Base-by-base conservation (phyloP, 495 filamentous ascomycete genomes). In the Antarctomyces pellizariae region DNA sequence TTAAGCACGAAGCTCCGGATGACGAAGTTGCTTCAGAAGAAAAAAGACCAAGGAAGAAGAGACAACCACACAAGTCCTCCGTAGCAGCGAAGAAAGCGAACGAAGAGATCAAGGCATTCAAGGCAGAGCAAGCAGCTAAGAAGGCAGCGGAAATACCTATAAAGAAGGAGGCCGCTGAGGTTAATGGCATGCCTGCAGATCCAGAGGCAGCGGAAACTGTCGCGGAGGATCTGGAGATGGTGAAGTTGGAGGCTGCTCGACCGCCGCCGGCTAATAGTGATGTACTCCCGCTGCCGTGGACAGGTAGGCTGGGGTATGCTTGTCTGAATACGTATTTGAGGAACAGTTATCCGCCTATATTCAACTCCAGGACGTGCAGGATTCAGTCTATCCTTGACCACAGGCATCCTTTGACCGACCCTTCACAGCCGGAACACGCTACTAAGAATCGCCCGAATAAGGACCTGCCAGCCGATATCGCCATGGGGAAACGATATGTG, bases 301-400 rank as follows among this genome's bases (percentile, higher is more conserved):
- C 80, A 54, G 86, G 84, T 1, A 59, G 84, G 19, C 47, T 93
- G 32, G 83, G 84, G 24, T 92, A 86, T 59, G 83, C 82, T 13
- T 91, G 79, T 43, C 56, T 97, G 13, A 84, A 84, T 45, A 95
- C 83, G 0, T 93, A 97, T 46, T 65, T 97, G 2, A 75, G 86
- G 21, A 63, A 64, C 27, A 71, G 79, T 0, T 84, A 74, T 34
- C 77, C 79, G 9, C 68, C 84, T 0, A 67, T 93, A 6, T 95
- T 93, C 50, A 74, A 69, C 43, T 93, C 86, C 2, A 64, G 84
- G 13, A 92, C 83, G 1, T 92, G 80, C 43, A 76, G 83, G 23
- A 86, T 93, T 37, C 59, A 77, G 0, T 89, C 79, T 3, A 92
- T 92, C 20, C 46, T 92, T 4, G 80, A 93, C 24, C 76, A 91